phyloP scores from a whole-genome alignment of 805 yeast genomes.

The Spencermartinsiella europaea region DNA sequence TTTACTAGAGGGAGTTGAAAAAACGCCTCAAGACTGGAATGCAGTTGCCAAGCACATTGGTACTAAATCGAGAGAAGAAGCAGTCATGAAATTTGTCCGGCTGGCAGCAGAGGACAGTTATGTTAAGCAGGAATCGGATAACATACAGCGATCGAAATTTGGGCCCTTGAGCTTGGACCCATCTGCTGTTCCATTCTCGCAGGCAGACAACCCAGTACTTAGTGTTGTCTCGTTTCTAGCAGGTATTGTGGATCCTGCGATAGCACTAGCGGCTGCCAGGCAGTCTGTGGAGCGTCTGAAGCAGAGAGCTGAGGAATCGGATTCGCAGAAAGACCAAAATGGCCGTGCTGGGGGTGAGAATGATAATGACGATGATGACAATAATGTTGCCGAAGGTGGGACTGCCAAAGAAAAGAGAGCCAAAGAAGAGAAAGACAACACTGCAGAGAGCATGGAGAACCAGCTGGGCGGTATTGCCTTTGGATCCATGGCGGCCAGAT shows the following conservation, averaged over 20 bases:
- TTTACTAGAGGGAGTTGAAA: slow-evolving; percentile 58
- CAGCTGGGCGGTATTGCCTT: slow-evolving; percentile 42
- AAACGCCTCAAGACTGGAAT: slow-evolving; percentile 72
- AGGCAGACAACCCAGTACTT: slow-evolving; percentile 88
- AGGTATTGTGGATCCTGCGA: slow-evolving; percentile 77
- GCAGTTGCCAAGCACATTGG: slow-evolving; percentile 64
- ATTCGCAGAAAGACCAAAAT: slow-evolving; percentile 10
- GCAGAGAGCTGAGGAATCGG: slow-evolving; percentile 8
- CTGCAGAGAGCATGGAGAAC: slow-evolving; percentile 47
- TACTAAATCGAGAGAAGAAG: slow-evolving; percentile 67
- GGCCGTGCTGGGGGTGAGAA: slow-evolving; percentile 7
- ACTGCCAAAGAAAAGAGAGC: background rate
- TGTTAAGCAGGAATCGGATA: slow-evolving; percentile 36
- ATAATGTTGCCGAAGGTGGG: slow-evolving; percentile 1
- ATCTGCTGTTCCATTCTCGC: slow-evolving; percentile 69
- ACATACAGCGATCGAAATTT: slow-evolving; percentile 35
- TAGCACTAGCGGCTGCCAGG: slow-evolving; percentile 74
- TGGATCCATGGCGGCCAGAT: slow-evolving; percentile 71
- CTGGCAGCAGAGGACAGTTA: slow-evolving; percentile 78
- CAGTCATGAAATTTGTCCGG: slow-evolving; percentile 72
- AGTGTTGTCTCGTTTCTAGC: slow-evolving; percentile 88
- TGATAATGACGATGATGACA: slow-evolving; percentile 13
- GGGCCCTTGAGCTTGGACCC: slow-evolving; percentile 81
- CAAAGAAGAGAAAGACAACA: slow-evolving; percentile 42
- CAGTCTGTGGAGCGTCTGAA: slow-evolving; percentile 49